phyloP scores from a whole-genome alignment of 345 rosid genomes.

The Sisymbrium irio region DNA sequence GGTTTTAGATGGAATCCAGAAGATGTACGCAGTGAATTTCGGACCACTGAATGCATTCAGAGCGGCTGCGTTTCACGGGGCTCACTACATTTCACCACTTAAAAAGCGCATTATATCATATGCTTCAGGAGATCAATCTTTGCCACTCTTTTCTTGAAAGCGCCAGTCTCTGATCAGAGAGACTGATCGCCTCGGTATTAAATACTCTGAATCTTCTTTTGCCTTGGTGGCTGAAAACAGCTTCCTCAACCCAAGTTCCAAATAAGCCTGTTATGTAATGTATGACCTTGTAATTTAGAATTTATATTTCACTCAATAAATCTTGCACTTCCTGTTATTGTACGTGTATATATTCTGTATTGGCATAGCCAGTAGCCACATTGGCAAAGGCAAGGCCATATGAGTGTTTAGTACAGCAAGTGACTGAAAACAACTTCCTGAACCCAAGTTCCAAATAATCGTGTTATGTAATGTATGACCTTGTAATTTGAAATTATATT shows the following conservation, averaged over 20 bases:
- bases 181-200: not conserved
- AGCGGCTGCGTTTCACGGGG: slow-evolving; percentile 84
- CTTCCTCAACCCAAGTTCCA: not conserved
- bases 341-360: not conserved
- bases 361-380: not conserved
- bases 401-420: slow-evolving; percentile 5
- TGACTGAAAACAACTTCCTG: not conserved
- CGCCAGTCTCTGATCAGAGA: not conserved
- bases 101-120: slow-evolving; percentile 72
- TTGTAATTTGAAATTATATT: not conserved
- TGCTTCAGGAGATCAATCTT: slow-evolving; percentile 73
- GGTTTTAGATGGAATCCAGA: slow-evolving; percentile 83
- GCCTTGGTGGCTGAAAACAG: not conserved
- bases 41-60: slow-evolving; percentile 78
- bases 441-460: not conserved
- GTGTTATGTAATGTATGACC: not conserved
- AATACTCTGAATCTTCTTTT: not conserved
- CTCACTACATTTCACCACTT: slow-evolving; percentile 72
- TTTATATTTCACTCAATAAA: not conserved
- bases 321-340: not conserved
- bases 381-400: not conserved
- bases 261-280: not conserved
- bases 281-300: not conserved
- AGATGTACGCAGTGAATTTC: slow-evolving; percentile 72
- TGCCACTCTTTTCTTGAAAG: slow-evolving; percentile 49